Conservation (phyloP, 148 eudicot genomes). For the Rhododendron griersonianum region DNA sequence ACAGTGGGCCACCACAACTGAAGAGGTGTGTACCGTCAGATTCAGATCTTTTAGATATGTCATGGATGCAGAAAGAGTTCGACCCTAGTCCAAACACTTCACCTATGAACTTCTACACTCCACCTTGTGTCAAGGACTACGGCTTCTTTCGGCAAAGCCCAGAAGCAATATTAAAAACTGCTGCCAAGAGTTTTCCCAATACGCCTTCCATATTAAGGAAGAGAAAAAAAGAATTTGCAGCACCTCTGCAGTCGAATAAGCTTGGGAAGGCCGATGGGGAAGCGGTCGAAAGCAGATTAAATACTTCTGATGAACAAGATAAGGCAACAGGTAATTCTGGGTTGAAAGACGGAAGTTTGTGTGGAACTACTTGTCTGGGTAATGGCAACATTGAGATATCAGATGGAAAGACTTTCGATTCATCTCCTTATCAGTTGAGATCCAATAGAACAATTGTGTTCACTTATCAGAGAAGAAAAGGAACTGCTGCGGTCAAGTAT, state of each 20-base stretch:
- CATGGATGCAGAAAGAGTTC: conserved; percentile 27
- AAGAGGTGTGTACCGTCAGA: conserved; percentile 32
- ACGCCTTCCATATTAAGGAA: conserved; percentile 88
- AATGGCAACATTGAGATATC: conserved; percentile 23
- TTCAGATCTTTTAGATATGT: conserved; percentile 26
- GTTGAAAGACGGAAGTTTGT: conserved; percentile 25
- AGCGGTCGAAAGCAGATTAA: conserved; percentile 23
- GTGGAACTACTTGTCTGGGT: conserved; percentile 23
- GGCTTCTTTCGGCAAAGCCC: conserved; percentile 41
- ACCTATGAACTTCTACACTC: conserved; percentile 51
- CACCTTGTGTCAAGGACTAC: conserved; percentile 61
- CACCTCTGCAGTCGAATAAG: conserved; percentile 26
- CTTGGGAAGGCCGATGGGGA: conserved; percentile 26
- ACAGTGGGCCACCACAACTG: conserved; percentile 54
- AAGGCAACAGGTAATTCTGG: conserved; percentile 19
- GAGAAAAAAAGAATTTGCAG: conserved; percentile 36
- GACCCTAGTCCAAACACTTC: conserved; percentile 28
- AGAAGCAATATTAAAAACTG: conserved; percentile 71
- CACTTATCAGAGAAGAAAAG: background rate
- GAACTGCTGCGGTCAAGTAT: conserved; percentile 41
- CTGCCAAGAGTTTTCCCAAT: conserved; percentile 75
- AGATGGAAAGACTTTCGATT: conserved; percentile 46
- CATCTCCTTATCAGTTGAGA: conserved; percentile 74
- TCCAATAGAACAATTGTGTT: conserved; percentile 21
- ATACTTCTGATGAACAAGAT: conserved; percentile 13